phyloP scores from a whole-genome alignment of 2,329 filamentous ascomycete genomes.

The Colletotrichum tamarilloi region DNA sequence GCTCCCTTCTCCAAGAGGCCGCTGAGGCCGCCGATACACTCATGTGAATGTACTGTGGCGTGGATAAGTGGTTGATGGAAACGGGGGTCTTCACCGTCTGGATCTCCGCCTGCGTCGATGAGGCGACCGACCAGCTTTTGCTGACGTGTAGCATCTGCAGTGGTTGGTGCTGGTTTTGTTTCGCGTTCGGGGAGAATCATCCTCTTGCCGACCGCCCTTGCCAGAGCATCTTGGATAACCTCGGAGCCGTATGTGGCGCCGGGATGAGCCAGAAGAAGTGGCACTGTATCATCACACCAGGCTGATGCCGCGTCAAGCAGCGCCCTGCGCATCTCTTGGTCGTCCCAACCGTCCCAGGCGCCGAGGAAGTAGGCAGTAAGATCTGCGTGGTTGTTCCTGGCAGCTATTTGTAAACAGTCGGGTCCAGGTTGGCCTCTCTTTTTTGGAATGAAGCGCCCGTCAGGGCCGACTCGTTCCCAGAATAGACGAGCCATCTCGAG shows the following conservation, averaged over 20 bases:
- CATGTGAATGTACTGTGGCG: conserved; percentile 37
- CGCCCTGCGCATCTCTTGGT: conserved; percentile 21
- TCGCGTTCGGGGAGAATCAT: conserved; percentile 12
- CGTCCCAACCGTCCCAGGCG: conserved; percentile 35
- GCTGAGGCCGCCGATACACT: conserved; percentile 38
- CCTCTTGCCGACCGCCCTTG: neutral
- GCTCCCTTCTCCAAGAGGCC: conserved; percentile 41
- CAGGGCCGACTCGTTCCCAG: neutral
- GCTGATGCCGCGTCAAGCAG: conserved; percentile 18
- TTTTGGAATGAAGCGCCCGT: neutral
- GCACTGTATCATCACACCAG: conserved; percentile 34
- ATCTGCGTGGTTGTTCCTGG: conserved; percentile 31
- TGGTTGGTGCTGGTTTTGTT: conserved; percentile 27
- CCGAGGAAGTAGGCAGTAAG: conserved; percentile 35
- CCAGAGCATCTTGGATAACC: neutral
- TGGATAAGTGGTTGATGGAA: neutral
- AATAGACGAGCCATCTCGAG: neutral
- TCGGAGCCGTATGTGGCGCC: neutral
- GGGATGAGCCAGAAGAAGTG: conserved; percentile 20
- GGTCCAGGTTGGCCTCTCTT: neutral
- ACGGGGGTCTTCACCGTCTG: neutral
- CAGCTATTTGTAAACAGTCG: conserved; percentile 26
- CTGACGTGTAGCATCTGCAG: conserved; percentile 23
- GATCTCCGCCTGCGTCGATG: neutral
- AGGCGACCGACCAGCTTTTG: neutral